Conservation (phyloP, 2,329 filamentous ascomycete species). For the Colletotrichum cuscutae region DNA sequence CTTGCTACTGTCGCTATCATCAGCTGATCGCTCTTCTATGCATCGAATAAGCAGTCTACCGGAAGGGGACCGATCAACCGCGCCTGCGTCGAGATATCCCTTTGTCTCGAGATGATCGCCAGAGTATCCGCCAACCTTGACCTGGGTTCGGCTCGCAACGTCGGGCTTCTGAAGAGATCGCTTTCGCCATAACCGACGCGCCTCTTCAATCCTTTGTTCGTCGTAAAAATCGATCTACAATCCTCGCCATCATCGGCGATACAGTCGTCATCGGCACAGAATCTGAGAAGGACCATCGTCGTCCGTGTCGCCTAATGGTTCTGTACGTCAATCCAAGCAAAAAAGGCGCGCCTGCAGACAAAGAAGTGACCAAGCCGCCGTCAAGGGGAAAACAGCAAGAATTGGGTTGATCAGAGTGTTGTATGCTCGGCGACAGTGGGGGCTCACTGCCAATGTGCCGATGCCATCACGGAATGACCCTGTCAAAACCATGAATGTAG, state of each 20-base stretch:
- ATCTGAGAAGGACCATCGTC: background rate
- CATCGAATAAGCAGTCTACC: background rate
- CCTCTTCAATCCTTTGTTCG: constrained; percentile 6
- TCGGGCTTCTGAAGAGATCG: background rate
- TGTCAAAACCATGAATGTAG: background rate
- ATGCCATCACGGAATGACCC: background rate
- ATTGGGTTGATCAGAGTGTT: background rate
- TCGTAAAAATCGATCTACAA: background rate
- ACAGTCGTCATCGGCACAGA: background rate
- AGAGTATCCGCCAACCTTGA: background rate
- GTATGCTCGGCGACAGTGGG: background rate
- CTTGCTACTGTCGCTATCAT: background rate
- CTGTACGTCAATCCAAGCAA: background rate
- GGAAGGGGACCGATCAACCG: constrained; percentile 2
- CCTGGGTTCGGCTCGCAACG: background rate
- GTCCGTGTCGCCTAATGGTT: background rate
- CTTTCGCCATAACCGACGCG: background rate
- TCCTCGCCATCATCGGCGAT: background rate
- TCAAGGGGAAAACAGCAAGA: background rate
- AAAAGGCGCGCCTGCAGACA: background rate
- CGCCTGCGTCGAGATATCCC: background rate
- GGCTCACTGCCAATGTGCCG: background rate
- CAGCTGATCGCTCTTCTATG: background rate
- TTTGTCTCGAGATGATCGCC: constrained; percentile 24
- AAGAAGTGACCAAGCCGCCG: background rate